Evolutionary conservation across 1,284 basidiomycete species (phyloP), one percentile per base, ranked within the genome.

Genomic region (Fistulinella cinereoalba): DNA sequence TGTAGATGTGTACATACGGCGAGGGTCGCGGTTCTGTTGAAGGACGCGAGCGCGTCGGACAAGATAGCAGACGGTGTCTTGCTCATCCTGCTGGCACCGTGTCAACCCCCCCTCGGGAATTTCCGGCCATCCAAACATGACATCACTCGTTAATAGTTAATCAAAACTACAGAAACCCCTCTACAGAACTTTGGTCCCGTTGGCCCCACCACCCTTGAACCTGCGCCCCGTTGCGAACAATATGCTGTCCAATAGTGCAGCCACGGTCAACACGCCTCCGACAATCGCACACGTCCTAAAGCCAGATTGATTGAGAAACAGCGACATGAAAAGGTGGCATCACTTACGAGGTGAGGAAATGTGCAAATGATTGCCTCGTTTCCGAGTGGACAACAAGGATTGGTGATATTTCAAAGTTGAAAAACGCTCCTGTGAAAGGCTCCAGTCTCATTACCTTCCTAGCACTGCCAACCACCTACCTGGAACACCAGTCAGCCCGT

Each of bases 391-490:
- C 85, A 39, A 97, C 87, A 46, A 91, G 84, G 63, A 97, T 92
- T 2, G 94, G 95, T n/a, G 92, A 96, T 63, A 99, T 98, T 66
- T 99, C 97, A 66, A 88, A 96, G 73, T 95, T 97, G 81, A 97
- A 88, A 74, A 93, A 97, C 16, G 87, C 85, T 36, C 90, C 85
- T 79, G 36, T 31, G 46, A 24, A 22, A 10, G 15, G 19, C 25
- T 47, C 25, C 46, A 39, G 15, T 12, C 31, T 29, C 29, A 45
- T 29, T 22, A 9, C 31, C 10, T 3, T 34, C 34, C 21, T 16
- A 31, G 12, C 22, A 46, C 28, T 36, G 43, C 39, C 12, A 55
- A 23, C 25, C 40, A 69, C 57, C 61, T 67, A 74, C 88, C 88
- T 45, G 92, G 91, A 37, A 89, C 71, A 31, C 95, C 95, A 36